Base-by-base conservation (phyloP, 352 stramenopile genomes). In the Phytophthora multivora region DNA sequence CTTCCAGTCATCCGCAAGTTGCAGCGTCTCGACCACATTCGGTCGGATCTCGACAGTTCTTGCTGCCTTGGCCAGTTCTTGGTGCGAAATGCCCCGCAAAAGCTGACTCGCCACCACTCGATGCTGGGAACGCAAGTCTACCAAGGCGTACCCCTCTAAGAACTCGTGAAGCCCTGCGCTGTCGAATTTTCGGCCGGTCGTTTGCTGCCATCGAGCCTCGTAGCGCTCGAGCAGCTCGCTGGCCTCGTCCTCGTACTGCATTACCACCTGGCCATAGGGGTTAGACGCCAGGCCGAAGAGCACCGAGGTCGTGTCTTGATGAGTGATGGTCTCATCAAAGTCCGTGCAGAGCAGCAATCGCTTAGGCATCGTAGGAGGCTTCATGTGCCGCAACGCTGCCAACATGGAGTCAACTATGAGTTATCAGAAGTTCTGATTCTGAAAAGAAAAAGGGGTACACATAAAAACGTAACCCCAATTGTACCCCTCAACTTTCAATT, bases 311-410 rank as follows among this genome's bases (percentile, higher is more conserved):
- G 85, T 91, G 57, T 93, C 85, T 12, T 41, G 64, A 16, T 50
- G 48, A 43, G 80, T 89, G 39, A 90, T 75, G 25, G 82, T 93
- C 62, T 91, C 65, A 48, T 93, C 85, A 63, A 93, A 93, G 54
- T 93, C 85, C 3, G 66, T 60, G 43, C 83, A 91, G 1, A 90
- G 62, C 19, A 90, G 60, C n/a, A 85, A 13, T 38, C 49, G 19
- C 33, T 26, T 12, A 23, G 36, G 52, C 15, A 21, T 21, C 39
- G 33, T 35, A 38, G n/a, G 19, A 25, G 38, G n/a, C 28, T 47
- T 23, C 45, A 55, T 50, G 13, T 12, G 36, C 19, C 51, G 43
- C 26, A 45, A 5, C 12, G 30, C 0, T 33, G 7, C 41, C 28
- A 33, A 33, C 28, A 33, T 33, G 26, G 0, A 10, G 6, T 11